Conservation (phyloP, 805 yeast species). For the Kodamaea sagamina region DNA sequence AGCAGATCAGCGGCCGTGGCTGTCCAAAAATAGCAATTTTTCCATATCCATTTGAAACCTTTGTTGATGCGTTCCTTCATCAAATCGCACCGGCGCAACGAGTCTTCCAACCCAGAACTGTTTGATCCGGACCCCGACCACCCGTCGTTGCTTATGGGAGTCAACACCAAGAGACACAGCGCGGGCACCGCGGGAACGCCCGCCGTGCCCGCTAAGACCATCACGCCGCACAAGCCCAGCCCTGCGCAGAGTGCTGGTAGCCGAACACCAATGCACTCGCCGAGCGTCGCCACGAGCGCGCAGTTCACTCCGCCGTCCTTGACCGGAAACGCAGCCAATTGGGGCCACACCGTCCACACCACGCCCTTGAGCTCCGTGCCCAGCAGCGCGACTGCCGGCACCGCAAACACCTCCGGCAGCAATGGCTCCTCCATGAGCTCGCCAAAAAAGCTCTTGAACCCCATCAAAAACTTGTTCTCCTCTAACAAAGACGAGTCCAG, state of each 20-base stretch:
- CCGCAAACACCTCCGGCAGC: constrained; percentile 1
- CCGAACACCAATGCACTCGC: constrained; percentile 9
- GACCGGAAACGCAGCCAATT: neutral
- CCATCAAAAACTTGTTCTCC: constrained; percentile 29
- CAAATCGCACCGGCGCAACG: constrained; percentile 19
- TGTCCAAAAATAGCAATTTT: constrained; percentile 7
- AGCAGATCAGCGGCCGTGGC: neutral
- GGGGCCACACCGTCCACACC: neutral
- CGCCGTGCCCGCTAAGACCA: neutral
- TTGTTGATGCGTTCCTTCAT: constrained; percentile 20
- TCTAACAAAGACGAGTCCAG: constrained; percentile 13
- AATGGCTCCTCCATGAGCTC: constrained; percentile 16
- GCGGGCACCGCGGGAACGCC: neutral
- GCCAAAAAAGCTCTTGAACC: constrained; percentile 30
- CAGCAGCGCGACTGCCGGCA: constrained; percentile 4
- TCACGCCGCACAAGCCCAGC: constrained; percentile 2
- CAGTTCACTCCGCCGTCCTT: constrained; percentile 11
- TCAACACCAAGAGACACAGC: constrained; percentile 6
- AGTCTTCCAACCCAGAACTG: constrained; percentile 16
- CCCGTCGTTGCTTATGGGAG: constrained; percentile 11
- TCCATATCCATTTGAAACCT: constrained; percentile 3
- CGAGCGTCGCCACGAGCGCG: constrained; percentile 4
- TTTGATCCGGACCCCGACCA: constrained; percentile 13
- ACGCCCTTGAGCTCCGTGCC: constrained; percentile 7
- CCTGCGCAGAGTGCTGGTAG: neutral